Percentiles rank a stretch among this genome's conserved stretches.
Evolutionary conservation across 2,329 filamentous ascomycete species (phyloP).

Genomic region (Colletotrichum spinosum): DNA sequence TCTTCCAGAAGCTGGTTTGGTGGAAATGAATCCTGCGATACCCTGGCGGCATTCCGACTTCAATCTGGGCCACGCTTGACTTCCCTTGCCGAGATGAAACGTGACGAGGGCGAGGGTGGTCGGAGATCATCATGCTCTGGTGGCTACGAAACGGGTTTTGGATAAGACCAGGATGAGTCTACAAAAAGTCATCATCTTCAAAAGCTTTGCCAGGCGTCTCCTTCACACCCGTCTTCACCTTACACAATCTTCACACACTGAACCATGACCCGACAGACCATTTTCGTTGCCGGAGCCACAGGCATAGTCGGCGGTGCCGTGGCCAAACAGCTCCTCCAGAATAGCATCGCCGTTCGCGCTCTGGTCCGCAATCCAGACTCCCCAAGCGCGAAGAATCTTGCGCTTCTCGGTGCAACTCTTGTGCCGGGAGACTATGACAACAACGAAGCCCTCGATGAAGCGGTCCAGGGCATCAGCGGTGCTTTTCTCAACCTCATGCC

Average conservation of each 20-base stretch:
- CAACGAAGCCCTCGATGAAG: constrained; percentile 42
- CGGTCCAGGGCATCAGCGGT: constrained; percentile 44
- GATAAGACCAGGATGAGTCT: neutral
- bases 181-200: too few species aligned
- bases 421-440: constrained; percentile 49
- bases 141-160: too few species aligned
- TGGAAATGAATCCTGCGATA: too few species aligned
- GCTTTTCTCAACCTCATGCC: constrained; percentile 50
- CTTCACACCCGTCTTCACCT: too few species aligned
- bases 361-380: constrained; percentile 47
- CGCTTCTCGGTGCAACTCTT: constrained; percentile 47
- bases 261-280: constrained; percentile 6
- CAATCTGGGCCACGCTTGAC: too few species aligned
- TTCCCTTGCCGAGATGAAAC: too few species aligned
- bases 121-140: too few species aligned
- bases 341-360: constrained; percentile 44
- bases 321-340: constrained; percentile 47
- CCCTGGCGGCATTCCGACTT: too few species aligned
- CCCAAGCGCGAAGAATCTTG: constrained; percentile 44
- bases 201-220: too few species aligned
- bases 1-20: neutral
- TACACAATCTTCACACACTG: neutral
- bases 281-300: constrained; percentile 54
- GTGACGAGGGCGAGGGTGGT: too few species aligned
- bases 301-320: constrained; percentile 53